Percentiles rank a stretch among this genome's conserved stretches.
These are phyloP conservation scores for Mycena kentingensis DNA, from an alignment of 768 basidiomycete species.

Conservation along the genomic window DNA sequence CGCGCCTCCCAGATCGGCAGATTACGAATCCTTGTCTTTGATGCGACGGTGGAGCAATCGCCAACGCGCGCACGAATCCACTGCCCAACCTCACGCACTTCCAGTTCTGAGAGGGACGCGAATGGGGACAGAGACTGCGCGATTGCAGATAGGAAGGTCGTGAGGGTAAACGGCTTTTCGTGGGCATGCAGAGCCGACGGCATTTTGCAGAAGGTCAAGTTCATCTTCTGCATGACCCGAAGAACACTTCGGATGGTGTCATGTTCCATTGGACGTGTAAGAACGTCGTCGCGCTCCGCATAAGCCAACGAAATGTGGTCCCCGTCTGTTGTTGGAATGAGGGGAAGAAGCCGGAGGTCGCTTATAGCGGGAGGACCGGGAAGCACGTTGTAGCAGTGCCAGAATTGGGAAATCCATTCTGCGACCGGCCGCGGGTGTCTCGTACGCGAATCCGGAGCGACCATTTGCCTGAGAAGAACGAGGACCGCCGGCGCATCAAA, in stretches of 20 bases:
- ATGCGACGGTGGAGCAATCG: background rate
- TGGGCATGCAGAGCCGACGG: conserved; percentile 5
- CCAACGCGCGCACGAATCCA: conserved; percentile 12
- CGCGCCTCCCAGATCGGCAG: conserved; percentile 21
- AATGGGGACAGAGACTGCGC: conserved; percentile 5
- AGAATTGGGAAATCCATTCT: conserved; percentile 21
- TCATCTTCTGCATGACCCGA: conserved; percentile 13
- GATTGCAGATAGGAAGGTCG: conserved; percentile 16
- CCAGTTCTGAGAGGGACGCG: conserved; percentile 2
- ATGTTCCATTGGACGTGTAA: conserved; percentile 2
- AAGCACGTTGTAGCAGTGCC: conserved; percentile 11
- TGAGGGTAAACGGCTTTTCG: conserved; percentile 8
- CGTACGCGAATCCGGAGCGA: conserved; percentile 2
- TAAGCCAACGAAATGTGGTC: conserved; percentile 17
- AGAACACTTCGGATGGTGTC: conserved; percentile 1
- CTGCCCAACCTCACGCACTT: conserved; percentile 6
- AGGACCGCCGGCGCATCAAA: conserved; percentile 18
- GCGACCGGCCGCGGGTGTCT: conserved; percentile 4
- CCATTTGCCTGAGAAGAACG: background rate
- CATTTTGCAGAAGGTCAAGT: conserved; percentile 12
- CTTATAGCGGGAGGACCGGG: conserved; percentile 8
- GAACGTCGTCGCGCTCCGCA: conserved; percentile 15
- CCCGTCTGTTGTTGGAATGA: conserved; percentile 16
- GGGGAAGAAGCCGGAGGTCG: conserved; percentile 8
- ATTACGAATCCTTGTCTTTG: conserved; percentile 1